phyloP scores from a whole-genome alignment of 148 eudicot species.

The Spergularia bocconei region DNA sequence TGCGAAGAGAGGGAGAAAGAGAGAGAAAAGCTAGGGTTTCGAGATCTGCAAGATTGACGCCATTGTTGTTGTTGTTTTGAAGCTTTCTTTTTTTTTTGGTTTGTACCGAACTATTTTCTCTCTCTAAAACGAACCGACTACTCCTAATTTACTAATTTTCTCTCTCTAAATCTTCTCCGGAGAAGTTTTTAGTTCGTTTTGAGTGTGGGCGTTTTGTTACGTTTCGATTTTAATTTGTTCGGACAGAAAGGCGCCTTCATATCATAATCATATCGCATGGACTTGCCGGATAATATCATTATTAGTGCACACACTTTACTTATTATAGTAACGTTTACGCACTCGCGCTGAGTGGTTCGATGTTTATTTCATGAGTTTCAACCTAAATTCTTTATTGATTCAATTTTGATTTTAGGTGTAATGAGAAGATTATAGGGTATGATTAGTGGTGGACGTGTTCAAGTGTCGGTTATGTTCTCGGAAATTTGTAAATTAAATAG shows the following conservation, averaged over 20 bases:
- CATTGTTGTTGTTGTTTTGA: conserved; percentile 21
- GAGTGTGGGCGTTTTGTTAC: conserved; percentile 6
- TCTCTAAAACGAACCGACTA: background rate
- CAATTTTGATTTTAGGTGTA: too few relatives aligned
- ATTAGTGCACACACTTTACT: too few relatives aligned
- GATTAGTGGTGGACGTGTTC: too few relatives aligned
- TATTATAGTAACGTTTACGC: too few relatives aligned
- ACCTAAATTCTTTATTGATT: too few relatives aligned
- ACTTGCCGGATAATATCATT: too few relatives aligned
- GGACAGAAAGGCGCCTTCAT: background rate
- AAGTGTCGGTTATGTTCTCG: too few relatives aligned
- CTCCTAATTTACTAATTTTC: background rate
- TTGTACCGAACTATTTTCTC: conserved; percentile 19
- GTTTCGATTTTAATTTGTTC: conserved; percentile 1
- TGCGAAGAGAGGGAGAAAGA: background rate
- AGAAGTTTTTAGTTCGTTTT: conserved; percentile 15
- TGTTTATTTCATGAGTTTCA: too few relatives aligned
- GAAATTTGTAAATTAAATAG: too few relatives aligned
- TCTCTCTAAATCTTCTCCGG: conserved; percentile 27
- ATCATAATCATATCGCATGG: too few relatives aligned
- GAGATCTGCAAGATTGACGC: conserved; percentile 45
- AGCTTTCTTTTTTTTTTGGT: background rate
- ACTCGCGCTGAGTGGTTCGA: too few relatives aligned
- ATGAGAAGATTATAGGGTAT: too few relatives aligned
- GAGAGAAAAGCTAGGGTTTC: conserved; percentile 43